Conservation (phyloP, 306 rosid genomes). For the Rubus parviflorus region DNA sequence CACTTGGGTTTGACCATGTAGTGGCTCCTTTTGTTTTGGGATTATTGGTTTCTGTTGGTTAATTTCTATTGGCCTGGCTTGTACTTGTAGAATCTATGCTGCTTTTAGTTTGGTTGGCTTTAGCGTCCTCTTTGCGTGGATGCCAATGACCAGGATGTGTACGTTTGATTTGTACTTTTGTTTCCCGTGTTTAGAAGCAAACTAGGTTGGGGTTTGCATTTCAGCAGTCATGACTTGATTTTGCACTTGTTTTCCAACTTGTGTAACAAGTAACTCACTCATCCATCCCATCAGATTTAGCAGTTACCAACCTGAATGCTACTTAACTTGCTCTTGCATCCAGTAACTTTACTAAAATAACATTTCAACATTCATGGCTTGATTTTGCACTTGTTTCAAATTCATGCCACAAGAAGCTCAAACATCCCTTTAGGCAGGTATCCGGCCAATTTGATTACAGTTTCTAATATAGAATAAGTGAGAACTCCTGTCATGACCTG, state of each 20-base stretch:
- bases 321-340: not conserved
- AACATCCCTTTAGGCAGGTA: not conserved
- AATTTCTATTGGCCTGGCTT: not conserved
- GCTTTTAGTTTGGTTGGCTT: not conserved
- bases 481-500: not conserved
- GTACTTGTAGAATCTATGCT: not conserved
- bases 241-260: not conserved
- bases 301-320: not conserved
- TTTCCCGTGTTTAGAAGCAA: conserved; percentile 4
- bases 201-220: not conserved
- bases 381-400: not conserved
- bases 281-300: not conserved
- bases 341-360: not conserved
- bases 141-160: not conserved
- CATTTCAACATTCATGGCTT: not conserved
- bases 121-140: not conserved
- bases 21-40: not conserved
- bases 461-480: not conserved
- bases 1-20: not conserved
- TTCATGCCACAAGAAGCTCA: not conserved
- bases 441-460: not conserved
- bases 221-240: not conserved
- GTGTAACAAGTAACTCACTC: not conserved
- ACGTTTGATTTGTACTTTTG: not conserved
- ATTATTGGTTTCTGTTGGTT: not conserved